phyloP scores from a whole-genome alignment of 179 eudicot genomes.

The Spinacia oleracea region DNA sequence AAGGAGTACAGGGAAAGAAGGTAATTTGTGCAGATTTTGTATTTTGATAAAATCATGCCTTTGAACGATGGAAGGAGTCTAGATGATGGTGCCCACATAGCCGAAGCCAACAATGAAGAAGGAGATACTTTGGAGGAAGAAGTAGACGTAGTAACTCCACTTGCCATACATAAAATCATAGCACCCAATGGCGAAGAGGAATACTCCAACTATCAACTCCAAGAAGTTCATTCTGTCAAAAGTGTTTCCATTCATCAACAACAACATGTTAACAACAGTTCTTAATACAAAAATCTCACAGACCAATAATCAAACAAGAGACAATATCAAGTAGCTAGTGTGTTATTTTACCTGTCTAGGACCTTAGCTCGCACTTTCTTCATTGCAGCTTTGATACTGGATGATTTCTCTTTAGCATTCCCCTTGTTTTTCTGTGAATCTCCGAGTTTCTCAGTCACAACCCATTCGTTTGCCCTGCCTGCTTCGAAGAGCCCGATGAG shows the following conservation, averaged over 20 bases:
- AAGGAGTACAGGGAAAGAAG: constrained; percentile 15
- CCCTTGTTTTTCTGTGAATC: constrained; percentile 66
- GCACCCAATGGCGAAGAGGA: constrained; percentile 67
- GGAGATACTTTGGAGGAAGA: constrained; percentile 77
- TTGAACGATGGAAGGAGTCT: not conserved
- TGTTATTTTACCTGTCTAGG: constrained; percentile 61
- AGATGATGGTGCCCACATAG: constrained; percentile 79
- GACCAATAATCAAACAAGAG: not conserved
- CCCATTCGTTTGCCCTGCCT: constrained; percentile 89
- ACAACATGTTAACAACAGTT: not conserved
- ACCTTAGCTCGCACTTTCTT: constrained; percentile 57
- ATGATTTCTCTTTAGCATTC: constrained; percentile 31
- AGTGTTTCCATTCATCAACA: not conserved
- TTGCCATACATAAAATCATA: constrained; percentile 69
- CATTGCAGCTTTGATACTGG: constrained; percentile 36
- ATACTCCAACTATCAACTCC: constrained; percentile 75
- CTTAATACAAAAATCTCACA: not conserved
- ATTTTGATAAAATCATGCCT: constrained; percentile 8
- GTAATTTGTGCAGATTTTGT: constrained; percentile 25
- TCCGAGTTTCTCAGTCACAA: constrained; percentile 92
- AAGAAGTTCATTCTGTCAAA: constrained; percentile 56
- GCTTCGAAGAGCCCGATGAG: constrained; percentile 77
- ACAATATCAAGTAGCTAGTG: too few species aligned
- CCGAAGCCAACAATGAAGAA: constrained; percentile 79
- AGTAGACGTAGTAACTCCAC: constrained; percentile 75